Percentiles rank a stretch among this genome's conserved stretches.
phyloP scores from a whole-genome alignment of 108 stramenopile genomes.

The Nitzschia sp. region DNA sequence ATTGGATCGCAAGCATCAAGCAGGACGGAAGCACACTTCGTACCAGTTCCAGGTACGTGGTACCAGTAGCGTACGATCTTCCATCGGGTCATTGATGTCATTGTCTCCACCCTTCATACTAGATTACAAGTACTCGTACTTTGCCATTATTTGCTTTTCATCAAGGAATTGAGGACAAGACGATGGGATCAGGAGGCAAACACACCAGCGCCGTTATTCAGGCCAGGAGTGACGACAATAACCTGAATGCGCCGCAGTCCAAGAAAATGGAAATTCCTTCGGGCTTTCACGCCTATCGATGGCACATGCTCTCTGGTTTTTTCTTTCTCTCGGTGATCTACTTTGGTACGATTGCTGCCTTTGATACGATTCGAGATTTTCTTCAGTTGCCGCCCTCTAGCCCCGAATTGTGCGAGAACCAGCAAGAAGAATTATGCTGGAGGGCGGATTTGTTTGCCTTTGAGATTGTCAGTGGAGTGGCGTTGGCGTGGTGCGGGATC shows the following conservation, averaged over 20 bases:
- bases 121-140: too few species aligned
- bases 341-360: neutral
- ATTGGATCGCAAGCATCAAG: too few species aligned
- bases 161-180: too few species aligned
- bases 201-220: neutral
- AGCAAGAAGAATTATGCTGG: slow-evolving; percentile 14
- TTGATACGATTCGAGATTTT: neutral
- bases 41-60: too few species aligned
- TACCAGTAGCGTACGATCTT: too few species aligned
- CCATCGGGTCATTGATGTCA: too few species aligned
- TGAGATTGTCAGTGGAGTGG: slow-evolving; percentile 38
- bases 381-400: slow-evolving; percentile 6
- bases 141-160: too few species aligned
- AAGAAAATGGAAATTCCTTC: slow-evolving; percentile 11
- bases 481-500: slow-evolving; percentile 32
- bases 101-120: too few species aligned
- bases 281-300: slow-evolving; percentile 4
- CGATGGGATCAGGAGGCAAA: neutral
- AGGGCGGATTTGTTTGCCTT: slow-evolving; percentile 52
- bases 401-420: slow-evolving; percentile 11
- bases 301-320: neutral
- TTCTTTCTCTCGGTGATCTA: neutral
- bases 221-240: too few species aligned
- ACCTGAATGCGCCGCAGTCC: too few species aligned
- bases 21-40: too few species aligned